Base-by-base conservation (phyloP, 192 early-diverging fungal species). In the Ambispora gerdemannii region DNA sequence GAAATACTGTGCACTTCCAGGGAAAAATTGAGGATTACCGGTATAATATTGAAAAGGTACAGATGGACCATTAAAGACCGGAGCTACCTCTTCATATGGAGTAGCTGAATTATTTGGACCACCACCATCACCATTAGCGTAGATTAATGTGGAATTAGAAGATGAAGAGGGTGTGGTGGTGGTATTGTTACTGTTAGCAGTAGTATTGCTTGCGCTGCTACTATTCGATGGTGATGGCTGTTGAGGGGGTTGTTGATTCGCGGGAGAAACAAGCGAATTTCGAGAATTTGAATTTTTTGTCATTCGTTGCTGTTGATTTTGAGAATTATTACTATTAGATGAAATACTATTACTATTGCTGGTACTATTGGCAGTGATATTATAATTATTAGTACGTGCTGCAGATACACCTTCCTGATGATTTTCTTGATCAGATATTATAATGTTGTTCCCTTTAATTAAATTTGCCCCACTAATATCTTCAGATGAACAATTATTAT, bases 1-100 rank as follows among this genome's bases (percentile, higher is more conserved):
- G 19, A 55, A 68, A 31, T 55, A 68, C 50, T 68, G 67, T 68
- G 50, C 67, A 56, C 33, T 68, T 6, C 24, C 32, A 32, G 67
- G 22, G 50, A 53, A 68, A 19, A 53, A 68, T 55, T 22, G 50
- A 30, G 64, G 64, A 34, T 6, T 43, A n/a, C n/a, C n/a, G 38
- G 66, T 56, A 68, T 53, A 68, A 25, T 68, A 68, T 55, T 31
- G 67, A 7, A 51, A 10, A 15, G 51, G 20, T 53, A 55, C 67
- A 11, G 67, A 68, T 13, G 67, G 51, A 36, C 31, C 13, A 17
- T n/a, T 56, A 20, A 13, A 50, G 17, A 65, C 28, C 19, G 27
- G 67, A 4, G 33, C 24, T 2, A 28, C 31, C 6, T 68, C 67
- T 36, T 68, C 67, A 35, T 68, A 68, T 3, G 34, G 31, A 53